These are phyloP conservation scores for Byssochlamys sp. DNA, from an alignment of 2,329 filamentous ascomycete species.

Conservation along the genomic window DNA sequence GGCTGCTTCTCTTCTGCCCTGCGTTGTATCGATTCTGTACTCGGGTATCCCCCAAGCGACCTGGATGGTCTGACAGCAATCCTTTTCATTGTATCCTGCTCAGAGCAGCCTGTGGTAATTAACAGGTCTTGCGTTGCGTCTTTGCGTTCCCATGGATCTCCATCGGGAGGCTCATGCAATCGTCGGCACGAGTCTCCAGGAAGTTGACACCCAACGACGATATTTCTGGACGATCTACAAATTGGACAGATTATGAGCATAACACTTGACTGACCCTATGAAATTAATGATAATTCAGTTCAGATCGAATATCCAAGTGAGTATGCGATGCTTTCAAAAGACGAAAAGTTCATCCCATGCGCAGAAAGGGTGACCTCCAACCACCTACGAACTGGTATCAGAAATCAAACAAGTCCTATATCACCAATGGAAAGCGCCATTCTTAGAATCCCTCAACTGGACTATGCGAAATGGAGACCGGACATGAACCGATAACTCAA, in stretches of 20 bases:
- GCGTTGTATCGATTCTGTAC: slow-evolving; percentile 17
- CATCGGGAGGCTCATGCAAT: slow-evolving; percentile 23
- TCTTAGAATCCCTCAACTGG: too few species aligned
- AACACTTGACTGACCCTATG: slow-evolving; percentile 2
- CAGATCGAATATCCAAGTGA: slow-evolving; percentile 19
- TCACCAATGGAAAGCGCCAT: slow-evolving; percentile 15
- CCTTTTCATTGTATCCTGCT: slow-evolving; percentile 21
- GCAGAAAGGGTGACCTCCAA: slow-evolving; percentile 12
- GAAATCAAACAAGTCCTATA: slow-evolving; percentile 27
- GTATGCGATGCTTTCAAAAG: slow-evolving; percentile 19
- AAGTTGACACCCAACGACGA: slow-evolving; percentile 18
- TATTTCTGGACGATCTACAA: slow-evolving; percentile 2
- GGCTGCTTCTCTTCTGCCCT: slow-evolving; percentile 28
- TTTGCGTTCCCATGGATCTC: slow-evolving; percentile 24
- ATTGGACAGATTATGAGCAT: slow-evolving; percentile 3
- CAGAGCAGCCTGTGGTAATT: slow-evolving; percentile 26
- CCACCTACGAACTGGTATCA: slow-evolving; percentile 26
- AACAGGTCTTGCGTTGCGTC: slow-evolving; percentile 23
- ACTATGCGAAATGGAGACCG: slow-evolving; percentile 18
- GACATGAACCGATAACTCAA: slow-evolving; percentile 22
- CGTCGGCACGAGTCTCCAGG: slow-evolving; percentile 10
- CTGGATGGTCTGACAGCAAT: slow-evolving; percentile 23
- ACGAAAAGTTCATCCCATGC: slow-evolving; percentile 9
- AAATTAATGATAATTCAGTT: slow-evolving; percentile 1
- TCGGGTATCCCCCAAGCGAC: slow-evolving; percentile 23